Base-by-base conservation (phyloP, 768 basidiomycete species). In the Phanerochaete sordida region DNA sequence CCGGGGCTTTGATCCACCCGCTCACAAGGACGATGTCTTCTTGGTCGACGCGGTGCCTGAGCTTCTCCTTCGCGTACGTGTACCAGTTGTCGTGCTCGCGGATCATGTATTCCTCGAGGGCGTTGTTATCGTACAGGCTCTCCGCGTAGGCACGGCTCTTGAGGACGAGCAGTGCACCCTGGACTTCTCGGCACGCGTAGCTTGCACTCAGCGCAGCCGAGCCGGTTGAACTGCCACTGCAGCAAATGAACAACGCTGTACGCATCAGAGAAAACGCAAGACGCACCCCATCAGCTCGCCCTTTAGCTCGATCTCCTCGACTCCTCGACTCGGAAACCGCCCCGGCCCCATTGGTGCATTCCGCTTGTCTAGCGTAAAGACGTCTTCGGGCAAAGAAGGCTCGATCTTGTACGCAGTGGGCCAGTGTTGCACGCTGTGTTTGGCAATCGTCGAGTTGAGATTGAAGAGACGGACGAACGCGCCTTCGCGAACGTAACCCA, bases 401-500 rank as follows among this genome's bases (percentile, higher is more conserved):
- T 6, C 19, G 39, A 43, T 43, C 11, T 43, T 16, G 39, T 12
- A 43, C 11, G 8, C 8, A 4, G 4, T 19, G 19, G 39, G 19
- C 39, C 39, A 43, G 39, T 11, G 19, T 19, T 9, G 7, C 19
- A 43, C 39, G 7, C 19, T 19, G 19, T 43, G 39, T 19, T 43
- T 16, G 11, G 8, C 4, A 11, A 19, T 16, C 4, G 39, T 9
- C 8, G 39, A 12, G 8, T 43, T 43, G 27, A 57, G 47, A 37
- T 59, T 62, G 52, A 62, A 59, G 16, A 62, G 50, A 3, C 52
- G 7, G 12, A 47, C 30, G 30, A 62, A 62, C 13, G 28, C 35
- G 7, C 62, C 62, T 12, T 58, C 46, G 16, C n/a, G 33, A 7
- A 47, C 13, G 28, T 33, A 59, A 2, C 62, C 62, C 5, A 58